A percentile compares a stretch with the other conserved stretches of the same genome.
Conservation (phyloP, 75 land plant species). For the Pinus albicaulis region DNA sequence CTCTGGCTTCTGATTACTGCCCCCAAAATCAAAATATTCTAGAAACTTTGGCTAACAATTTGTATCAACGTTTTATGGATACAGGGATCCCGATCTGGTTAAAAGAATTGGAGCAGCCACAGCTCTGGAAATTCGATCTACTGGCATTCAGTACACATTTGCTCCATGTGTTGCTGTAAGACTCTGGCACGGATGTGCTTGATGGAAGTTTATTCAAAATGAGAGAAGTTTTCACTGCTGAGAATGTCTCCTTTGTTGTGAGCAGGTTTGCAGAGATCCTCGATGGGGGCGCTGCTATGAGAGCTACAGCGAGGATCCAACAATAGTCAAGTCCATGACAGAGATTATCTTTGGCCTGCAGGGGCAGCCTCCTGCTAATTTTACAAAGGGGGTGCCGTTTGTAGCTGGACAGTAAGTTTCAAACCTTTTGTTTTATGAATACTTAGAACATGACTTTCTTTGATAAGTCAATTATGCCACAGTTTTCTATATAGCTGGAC, state of each 20-base stretch:
- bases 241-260: neutral
- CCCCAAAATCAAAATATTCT: too few relatives aligned
- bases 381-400: conserved; percentile 39
- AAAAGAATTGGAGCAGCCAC: conserved; percentile 74
- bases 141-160: conserved; percentile 64
- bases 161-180: conserved; percentile 79
- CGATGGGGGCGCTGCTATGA: conserved; percentile 92
- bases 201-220: neutral
- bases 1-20: too few relatives aligned
- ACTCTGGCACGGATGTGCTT: neutral
- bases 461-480: neutral
- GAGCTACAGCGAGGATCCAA: conserved; percentile 84
- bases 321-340: conserved; percentile 64
- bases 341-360: conserved; percentile 68
- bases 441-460: neutral
- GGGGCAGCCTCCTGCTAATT: conserved; percentile 40
- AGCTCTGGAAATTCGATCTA: conserved; percentile 62
- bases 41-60: too few relatives aligned
- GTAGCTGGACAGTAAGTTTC: conserved; percentile 46
- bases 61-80: conserved; percentile 14
- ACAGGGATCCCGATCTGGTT: conserved; percentile 3
- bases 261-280: conserved; percentile 82
- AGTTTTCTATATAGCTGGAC: conserved; percentile 36
- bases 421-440: neutral
- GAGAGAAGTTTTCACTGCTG: neutral